phyloP scores from a whole-genome alignment of 257 asterid species.

The Solanum lignicaule region DNA sequence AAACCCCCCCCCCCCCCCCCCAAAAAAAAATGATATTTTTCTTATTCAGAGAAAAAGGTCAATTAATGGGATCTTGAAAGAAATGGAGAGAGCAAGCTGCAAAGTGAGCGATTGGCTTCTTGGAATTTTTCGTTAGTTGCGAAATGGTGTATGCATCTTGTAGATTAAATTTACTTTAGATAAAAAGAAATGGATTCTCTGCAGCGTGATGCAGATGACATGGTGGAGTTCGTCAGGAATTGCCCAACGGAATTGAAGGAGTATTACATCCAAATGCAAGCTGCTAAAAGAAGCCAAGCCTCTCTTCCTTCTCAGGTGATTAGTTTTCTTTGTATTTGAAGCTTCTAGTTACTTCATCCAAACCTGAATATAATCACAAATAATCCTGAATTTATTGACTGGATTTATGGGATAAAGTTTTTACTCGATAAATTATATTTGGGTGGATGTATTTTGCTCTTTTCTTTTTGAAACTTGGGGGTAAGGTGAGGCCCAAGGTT shows the following conservation, averaged over 20 bases:
- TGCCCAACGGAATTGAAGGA: slow-evolving; percentile 78
- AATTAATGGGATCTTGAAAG: not conserved
- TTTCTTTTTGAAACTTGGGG: not conserved
- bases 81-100: not conserved
- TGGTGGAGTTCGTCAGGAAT: slow-evolving; percentile 59
- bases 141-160: not conserved
- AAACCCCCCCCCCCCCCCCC: no score
- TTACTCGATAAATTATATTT: not conserved
- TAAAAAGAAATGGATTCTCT: not conserved
- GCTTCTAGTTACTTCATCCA: not conserved
- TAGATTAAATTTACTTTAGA: not conserved
- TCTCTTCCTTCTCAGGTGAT: slow-evolving; percentile 86
- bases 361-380: not conserved
- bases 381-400: not conserved
- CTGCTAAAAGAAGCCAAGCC: slow-evolving; percentile 91
- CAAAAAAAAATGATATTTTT: not conserved
- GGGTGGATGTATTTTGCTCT: not conserved
- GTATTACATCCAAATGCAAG: slow-evolving; percentile 96
- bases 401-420: not conserved
- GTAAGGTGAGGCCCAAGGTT: not conserved
- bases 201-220: slow-evolving; percentile 91
- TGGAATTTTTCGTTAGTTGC: not conserved
- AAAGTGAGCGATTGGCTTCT: not conserved
- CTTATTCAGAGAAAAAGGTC: not conserved
- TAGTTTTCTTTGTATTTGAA: not conserved